Conservation (phyloP, 75 land plant genomes). For the Picea sitchensis region DNA sequence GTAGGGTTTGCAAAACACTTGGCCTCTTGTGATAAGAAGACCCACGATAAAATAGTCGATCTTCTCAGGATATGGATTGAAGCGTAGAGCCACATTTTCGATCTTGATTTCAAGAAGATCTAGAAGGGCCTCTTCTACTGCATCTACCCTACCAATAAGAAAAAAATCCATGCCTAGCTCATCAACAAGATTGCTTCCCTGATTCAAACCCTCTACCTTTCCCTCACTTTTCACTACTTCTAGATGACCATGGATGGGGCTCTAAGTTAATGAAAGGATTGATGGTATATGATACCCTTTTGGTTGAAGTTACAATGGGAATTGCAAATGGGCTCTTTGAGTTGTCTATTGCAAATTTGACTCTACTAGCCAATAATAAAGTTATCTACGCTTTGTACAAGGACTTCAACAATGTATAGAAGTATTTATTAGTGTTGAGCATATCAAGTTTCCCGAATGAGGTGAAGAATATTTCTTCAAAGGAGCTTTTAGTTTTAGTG, state of each 20-base stretch:
- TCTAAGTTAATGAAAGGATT: slow-evolving; percentile 18
- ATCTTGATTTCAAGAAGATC: slow-evolving; percentile 65
- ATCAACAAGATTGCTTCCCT: slow-evolving; percentile 48
- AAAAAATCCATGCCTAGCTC: slow-evolving; percentile 49
- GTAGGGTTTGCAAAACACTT: slow-evolving; percentile 42
- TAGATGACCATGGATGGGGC: slow-evolving; percentile 53
- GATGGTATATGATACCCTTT: slow-evolving; percentile 33
- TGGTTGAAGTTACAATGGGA: slow-evolving; percentile 17
- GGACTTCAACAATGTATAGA: no score
- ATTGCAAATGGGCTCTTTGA: no score
- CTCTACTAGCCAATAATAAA: no score
- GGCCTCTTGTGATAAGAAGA: slow-evolving; percentile 53
- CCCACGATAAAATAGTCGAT: slow-evolving; percentile 52
- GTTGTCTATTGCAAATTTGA: no score
- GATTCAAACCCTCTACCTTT: slow-evolving; percentile 22
- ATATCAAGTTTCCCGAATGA: no score
- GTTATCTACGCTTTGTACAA: no score
- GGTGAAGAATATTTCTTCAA: no score
- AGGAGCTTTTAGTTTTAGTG: no score
- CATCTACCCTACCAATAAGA: slow-evolving; percentile 88
- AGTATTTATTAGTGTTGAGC: no score
- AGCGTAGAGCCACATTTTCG: slow-evolving; percentile 20
- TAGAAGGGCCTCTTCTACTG: slow-evolving; percentile 97
- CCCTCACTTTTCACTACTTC: slow-evolving; percentile 47
- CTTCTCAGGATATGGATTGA: slow-evolving; percentile 49